phyloP scores from a whole-genome alignment of 257 asterid genomes.

The Lavandula angustifolia region DNA sequence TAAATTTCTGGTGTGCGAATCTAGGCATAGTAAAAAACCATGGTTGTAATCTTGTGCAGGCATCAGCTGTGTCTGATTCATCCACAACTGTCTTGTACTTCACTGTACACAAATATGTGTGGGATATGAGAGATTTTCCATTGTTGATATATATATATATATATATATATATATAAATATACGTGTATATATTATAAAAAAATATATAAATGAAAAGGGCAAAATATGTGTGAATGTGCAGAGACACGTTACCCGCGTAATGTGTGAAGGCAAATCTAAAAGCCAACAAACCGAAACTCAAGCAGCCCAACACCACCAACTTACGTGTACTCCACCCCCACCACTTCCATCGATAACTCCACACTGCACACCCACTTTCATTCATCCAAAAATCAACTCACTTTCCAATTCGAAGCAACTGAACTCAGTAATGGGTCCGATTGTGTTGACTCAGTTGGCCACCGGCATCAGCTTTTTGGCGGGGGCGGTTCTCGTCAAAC shows the following conservation, averaged over 20 bases:
- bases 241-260: no score
- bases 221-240: no score
- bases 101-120: conserved; percentile 4
- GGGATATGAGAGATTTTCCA: conserved; percentile 14
- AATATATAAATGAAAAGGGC: no score
- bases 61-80: conserved; percentile 55
- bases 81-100: conserved; percentile 24
- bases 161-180: no score
- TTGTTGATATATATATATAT: no score
- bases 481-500: conserved; percentile 68
- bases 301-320: conserved; percentile 2
- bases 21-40: conserved; percentile 60
- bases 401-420: not conserved
- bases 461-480: conserved; percentile 60
- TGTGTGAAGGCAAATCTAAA: no score
- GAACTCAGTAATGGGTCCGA: conserved; percentile 63
- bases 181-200: no score
- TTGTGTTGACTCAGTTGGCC: conserved; percentile 56
- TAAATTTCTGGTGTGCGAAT: conserved; percentile 29
- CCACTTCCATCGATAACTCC: conserved; percentile 41
- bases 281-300: no score
- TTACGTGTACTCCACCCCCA: conserved; percentile 61
- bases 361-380: conserved; percentile 6
- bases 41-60: conserved; percentile 58
- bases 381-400: not conserved